These are phyloP conservation scores for Phaeotremella skinneri DNA, from an alignment of 768 basidiomycete species.

Conservation along the genomic window DNA sequence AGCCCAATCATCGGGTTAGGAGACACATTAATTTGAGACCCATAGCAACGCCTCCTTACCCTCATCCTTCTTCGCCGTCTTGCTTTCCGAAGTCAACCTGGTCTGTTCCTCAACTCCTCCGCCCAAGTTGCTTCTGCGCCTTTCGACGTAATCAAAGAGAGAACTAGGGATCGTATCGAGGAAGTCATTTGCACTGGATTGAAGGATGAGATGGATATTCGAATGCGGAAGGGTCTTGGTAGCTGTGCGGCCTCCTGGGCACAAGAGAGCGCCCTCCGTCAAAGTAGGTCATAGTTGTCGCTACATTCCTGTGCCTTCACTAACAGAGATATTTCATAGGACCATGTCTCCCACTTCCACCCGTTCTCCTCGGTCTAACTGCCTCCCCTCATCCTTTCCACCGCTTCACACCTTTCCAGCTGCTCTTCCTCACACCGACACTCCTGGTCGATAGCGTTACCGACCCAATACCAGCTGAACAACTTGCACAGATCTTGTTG, in stretches of 20 bases:
- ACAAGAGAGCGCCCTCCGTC: constrained; percentile 28
- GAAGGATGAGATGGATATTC: constrained; percentile 40
- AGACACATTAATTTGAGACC: not conserved
- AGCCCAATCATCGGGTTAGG: not conserved
- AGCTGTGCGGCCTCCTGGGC: constrained; percentile 38
- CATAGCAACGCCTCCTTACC: constrained; percentile 37
- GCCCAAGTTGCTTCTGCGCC: constrained; percentile 31
- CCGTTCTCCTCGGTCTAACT: constrained; percentile 35
- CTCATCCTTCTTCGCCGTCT: constrained; percentile 36
- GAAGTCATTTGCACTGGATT: constrained; percentile 40
- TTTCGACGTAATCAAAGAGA: constrained; percentile 38
- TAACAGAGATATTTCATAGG: constrained; percentile 19
- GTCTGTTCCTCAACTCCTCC: constrained; percentile 33
- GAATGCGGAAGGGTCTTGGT: constrained; percentile 43
- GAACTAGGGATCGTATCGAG: constrained; percentile 36
- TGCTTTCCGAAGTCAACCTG: constrained; percentile 34
- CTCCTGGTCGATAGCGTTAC: constrained; percentile 35
- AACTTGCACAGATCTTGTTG: constrained; percentile 38
- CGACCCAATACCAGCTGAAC: constrained; percentile 30
- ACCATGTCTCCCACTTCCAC: constrained; percentile 36
- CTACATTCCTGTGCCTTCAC: not conserved
- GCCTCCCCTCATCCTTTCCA: constrained; percentile 35
- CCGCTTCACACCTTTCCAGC: constrained; percentile 44
- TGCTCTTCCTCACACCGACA: constrained; percentile 35
- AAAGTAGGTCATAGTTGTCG: constrained; percentile 27